A percentile compares a stretch with the other conserved stretches of the same genome.
Evolutionary conservation across 78 protist genomes (phyloP).

Genomic region (Reticulomyxa filosa): DNA sequence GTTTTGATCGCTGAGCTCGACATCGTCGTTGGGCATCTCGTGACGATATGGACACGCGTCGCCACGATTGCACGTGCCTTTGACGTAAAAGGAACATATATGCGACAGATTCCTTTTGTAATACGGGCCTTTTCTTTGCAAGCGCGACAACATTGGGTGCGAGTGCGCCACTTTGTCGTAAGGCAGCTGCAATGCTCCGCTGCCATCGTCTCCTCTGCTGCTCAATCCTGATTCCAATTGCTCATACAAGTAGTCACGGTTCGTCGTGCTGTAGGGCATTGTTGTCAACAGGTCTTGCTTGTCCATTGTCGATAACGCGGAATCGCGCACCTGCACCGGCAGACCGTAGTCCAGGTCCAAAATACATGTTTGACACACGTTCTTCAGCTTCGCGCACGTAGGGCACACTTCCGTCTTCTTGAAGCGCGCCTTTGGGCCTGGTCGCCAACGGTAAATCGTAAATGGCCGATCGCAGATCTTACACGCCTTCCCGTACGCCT

Average conservation of each 20-base stretch:
- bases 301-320: too few relatives aligned
- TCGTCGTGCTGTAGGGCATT: too few relatives aligned
- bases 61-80: constrained; percentile 32
- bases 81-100: constrained; percentile 25
- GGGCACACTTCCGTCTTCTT: constrained; percentile 69
- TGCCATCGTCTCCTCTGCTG: too few relatives aligned
- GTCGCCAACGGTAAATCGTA: constrained; percentile 30
- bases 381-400: constrained; percentile 64
- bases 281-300: too few relatives aligned
- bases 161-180: neutral
- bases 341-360: constrained; percentile 65
- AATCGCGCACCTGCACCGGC: constrained; percentile 66
- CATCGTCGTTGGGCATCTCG: constrained; percentile 5
- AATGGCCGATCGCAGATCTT: constrained; percentile 15
- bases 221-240: too few relatives aligned
- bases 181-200: too few relatives aligned
- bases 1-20: constrained; percentile 8
- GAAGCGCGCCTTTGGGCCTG: constrained; percentile 35
- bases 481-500: constrained; percentile 6
- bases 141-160: neutral
- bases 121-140: constrained; percentile 6
- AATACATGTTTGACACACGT: constrained; percentile 80
- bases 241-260: constrained; percentile 5
- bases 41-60: constrained; percentile 33
- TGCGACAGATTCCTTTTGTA: constrained; percentile 17